Conservation (phyloP, 192 early-diverging fungal species). For the Coemansia sp. region DNA sequence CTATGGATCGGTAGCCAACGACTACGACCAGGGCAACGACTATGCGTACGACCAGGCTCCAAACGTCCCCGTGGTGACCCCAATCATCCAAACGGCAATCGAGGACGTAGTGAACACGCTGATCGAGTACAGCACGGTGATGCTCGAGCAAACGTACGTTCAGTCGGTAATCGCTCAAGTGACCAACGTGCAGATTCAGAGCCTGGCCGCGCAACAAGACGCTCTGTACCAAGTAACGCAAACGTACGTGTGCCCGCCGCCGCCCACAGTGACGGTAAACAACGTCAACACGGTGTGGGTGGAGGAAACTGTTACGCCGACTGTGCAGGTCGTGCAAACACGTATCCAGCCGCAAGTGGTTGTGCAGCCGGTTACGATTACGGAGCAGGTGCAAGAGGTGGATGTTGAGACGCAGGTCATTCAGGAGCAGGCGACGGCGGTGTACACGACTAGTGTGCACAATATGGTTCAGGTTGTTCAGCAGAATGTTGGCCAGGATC, state of each 20-base stretch:
- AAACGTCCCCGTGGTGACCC: slow-evolving; percentile 16
- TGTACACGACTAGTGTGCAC: slow-evolving; percentile 41
- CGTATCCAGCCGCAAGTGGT: slow-evolving; percentile 46
- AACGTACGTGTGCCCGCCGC: slow-evolving; percentile 44
- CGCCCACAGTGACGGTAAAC: slow-evolving; percentile 40
- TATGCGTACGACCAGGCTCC: slow-evolving; percentile 18
- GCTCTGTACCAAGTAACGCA: slow-evolving; percentile 51
- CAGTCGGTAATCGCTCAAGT: slow-evolving; percentile 32
- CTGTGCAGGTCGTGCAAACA: slow-evolving; percentile 47
- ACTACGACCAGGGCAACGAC: slow-evolving; percentile 13
- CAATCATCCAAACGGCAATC: slow-evolving; percentile 32
- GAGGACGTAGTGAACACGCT: slow-evolving; percentile 40
- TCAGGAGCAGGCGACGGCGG: slow-evolving; percentile 39
- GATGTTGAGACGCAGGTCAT: slow-evolving; percentile 38
- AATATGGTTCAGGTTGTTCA: slow-evolving; percentile 52
- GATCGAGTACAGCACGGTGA: slow-evolving; percentile 40
- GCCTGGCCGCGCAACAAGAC: slow-evolving; percentile 38
- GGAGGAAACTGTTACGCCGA: slow-evolving; percentile 47
- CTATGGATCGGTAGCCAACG: slow-evolving; percentile 18
- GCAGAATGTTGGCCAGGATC: slow-evolving; percentile 40
- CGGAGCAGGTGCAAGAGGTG: slow-evolving; percentile 47
- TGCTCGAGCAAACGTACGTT: slow-evolving; percentile 36
- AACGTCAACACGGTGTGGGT: slow-evolving; percentile 48
- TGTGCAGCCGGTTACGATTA: slow-evolving; percentile 48
- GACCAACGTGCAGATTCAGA: slow-evolving; percentile 41